These are phyloP conservation scores for Alloascoidea hylecoeti DNA, from an alignment of 805 yeast species.

Conservation along the genomic window DNA sequence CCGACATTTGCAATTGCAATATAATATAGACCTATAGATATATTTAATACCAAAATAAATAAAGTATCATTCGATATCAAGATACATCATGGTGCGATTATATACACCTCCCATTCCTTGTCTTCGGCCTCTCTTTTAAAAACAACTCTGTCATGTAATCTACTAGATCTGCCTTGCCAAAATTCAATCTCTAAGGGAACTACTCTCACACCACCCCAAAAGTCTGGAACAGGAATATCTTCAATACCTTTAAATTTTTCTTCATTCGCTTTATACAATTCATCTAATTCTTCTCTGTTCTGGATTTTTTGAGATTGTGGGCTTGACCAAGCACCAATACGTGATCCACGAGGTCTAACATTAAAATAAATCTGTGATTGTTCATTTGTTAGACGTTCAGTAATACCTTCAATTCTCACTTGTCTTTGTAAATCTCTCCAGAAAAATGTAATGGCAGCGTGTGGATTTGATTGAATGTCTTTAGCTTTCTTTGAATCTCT, in stretches of 20 bases:
- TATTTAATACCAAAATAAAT: too few relatives aligned
- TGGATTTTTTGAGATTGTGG: conserved; percentile 62
- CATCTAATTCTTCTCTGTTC: conserved; percentile 50
- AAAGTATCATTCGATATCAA: too few relatives aligned
- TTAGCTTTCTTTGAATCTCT: conserved; percentile 66
- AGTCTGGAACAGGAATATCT: conserved; percentile 80
- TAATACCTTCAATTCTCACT: conserved; percentile 80
- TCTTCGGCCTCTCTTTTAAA: conserved; percentile 42
- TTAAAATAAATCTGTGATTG: conserved; percentile 66
- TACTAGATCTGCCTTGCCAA: conserved; percentile 90
- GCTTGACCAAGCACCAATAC: conserved; percentile 94
- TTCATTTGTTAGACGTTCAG: conserved; percentile 60
- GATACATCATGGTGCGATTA: conserved; percentile 59
- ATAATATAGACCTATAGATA: too few relatives aligned
- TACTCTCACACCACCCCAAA: conserved; percentile 90
- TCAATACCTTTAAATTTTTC: conserved; percentile 45
- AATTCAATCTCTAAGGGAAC: conserved; percentile 87
- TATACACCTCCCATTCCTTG: conserved; percentile 43
- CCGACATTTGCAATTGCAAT: too few relatives aligned
- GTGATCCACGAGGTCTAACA: conserved; percentile 85
- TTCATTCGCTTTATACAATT: conserved; percentile 28
- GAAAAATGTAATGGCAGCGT: conserved; percentile 77
- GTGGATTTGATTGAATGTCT: conserved; percentile 59
- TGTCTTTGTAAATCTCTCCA: conserved; percentile 90
- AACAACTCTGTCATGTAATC: conserved; percentile 82